Percentiles rank a stretch among this genome's conserved stretches.
phyloP scores from a whole-genome alignment of 768 basidiomycete species.

The Leucocoprinus leucothites region DNA sequence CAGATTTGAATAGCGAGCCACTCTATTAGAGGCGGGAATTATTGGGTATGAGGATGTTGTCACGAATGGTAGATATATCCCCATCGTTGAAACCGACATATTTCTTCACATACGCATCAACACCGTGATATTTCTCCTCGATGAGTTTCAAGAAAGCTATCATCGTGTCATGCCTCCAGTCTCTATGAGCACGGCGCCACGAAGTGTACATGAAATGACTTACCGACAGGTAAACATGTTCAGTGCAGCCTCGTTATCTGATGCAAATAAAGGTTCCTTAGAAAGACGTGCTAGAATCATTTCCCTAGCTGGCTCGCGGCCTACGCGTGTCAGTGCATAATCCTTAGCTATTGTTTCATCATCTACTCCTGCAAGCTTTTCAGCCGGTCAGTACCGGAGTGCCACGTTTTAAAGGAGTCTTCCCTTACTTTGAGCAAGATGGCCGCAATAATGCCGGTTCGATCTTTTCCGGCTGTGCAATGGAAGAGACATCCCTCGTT shows the following conservation, averaged over 20 bases:
- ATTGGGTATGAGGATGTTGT: constrained; percentile 46
- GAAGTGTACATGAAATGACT: constrained; percentile 15
- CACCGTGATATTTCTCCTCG: constrained; percentile 64
- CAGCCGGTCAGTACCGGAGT: constrained; percentile 2
- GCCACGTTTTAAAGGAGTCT: neutral
- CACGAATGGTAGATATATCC: constrained; percentile 58
- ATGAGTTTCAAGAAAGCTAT: constrained; percentile 61
- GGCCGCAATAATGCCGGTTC: constrained; percentile 76
- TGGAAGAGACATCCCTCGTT: constrained; percentile 67
- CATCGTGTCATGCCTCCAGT: constrained; percentile 70
- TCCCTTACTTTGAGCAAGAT: constrained; percentile 60
- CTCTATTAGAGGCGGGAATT: constrained; percentile 5
- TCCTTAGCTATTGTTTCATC: constrained; percentile 65
- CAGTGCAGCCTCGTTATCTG: constrained; percentile 71
- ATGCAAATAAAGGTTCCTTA: constrained; percentile 71
- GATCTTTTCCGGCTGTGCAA: constrained; percentile 84
- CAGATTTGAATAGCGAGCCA: neutral
- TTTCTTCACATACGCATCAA: constrained; percentile 56
- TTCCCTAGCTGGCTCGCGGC: constrained; percentile 74
- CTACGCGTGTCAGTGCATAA: constrained; percentile 75
- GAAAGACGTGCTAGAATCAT: constrained; percentile 65
- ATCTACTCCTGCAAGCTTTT: constrained; percentile 69
- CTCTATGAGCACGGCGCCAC: constrained; percentile 2
- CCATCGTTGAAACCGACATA: constrained; percentile 58
- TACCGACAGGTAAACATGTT: constrained; percentile 83